phyloP scores from a whole-genome alignment of 331 rosid genomes.

The Malus hybrid region DNA sequence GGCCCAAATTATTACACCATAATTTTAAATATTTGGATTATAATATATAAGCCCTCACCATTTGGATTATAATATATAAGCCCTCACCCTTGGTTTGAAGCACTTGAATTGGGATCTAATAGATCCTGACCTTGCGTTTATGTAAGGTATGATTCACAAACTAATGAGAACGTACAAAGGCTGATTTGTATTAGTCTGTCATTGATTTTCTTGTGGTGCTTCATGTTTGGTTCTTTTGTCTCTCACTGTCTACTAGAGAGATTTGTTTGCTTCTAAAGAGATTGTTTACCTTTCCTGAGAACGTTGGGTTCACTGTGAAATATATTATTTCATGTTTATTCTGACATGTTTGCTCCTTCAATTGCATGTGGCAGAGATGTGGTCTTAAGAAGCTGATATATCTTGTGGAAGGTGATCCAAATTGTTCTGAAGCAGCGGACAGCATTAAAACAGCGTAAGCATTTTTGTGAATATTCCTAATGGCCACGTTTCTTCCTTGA shows the following conservation, averaged over 20 bases:
- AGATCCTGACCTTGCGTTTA: too few species aligned
- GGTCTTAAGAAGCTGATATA: slow-evolving; percentile 87
- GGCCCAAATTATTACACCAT: too few species aligned
- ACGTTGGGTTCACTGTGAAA: neutral
- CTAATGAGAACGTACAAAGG: neutral
- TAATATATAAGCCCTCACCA: too few species aligned
- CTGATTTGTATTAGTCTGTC: neutral
- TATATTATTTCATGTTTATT: neutral
- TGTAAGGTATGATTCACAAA: too few species aligned
- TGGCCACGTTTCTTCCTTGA: neutral
- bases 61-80: too few species aligned
- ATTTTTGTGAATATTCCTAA: neutral
- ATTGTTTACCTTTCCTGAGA: neutral
- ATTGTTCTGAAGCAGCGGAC: slow-evolving; percentile 89
- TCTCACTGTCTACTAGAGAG: neutral
- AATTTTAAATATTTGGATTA: too few species aligned
- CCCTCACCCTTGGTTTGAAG: too few species aligned
- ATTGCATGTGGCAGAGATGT: slow-evolving; percentile 58
- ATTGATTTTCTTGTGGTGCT: neutral
- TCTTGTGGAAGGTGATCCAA: slow-evolving; percentile 97
- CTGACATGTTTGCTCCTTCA: slow-evolving; percentile 7
- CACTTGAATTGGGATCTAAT: too few species aligned
- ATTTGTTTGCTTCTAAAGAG: neutral
- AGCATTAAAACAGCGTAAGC: slow-evolving; percentile 96
- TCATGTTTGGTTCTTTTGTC: neutral